phyloP scores from a whole-genome alignment of 208 protist species.

The Leishmania lainsoni region DNA sequence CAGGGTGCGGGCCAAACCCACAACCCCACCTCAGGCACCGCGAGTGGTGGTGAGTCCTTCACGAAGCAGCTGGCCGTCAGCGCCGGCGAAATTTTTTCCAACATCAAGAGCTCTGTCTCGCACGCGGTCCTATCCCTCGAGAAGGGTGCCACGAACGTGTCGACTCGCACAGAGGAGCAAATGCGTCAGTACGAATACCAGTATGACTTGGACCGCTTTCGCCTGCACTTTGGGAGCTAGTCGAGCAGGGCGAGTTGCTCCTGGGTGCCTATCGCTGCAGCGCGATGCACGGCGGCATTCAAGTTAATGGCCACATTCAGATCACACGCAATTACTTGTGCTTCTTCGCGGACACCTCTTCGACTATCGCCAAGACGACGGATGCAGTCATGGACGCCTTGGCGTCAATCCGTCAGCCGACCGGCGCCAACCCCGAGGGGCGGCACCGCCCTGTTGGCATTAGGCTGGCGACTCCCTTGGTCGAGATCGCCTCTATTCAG shows the following conservation, averaged over 20 bases:
- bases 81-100: constrained; percentile 30
- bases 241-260: constrained; percentile 56
- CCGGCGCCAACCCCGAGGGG: constrained; percentile 9
- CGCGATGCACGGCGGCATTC: constrained; percentile 56
- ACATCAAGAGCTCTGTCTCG: constrained; percentile 33
- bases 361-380: constrained; percentile 35
- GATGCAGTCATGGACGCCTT: constrained; percentile 33
- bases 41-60: constrained; percentile 14
- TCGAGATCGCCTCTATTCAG: constrained; percentile 61
- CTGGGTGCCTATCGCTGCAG: constrained; percentile 68
- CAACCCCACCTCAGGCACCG: constrained; percentile 1
- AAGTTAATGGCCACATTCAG: constrained; percentile 52
- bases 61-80: constrained; percentile 21
- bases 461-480: constrained; percentile 61
- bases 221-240: constrained; percentile 52
- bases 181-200: constrained; percentile 66
- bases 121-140: constrained; percentile 50
- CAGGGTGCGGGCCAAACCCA: constrained; percentile 13
- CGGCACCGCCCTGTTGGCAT: constrained; percentile 32
- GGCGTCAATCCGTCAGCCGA: constrained; percentile 28
- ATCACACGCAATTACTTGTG: constrained; percentile 72
- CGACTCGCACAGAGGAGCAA: constrained; percentile 48
- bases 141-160: constrained; percentile 52
- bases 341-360: constrained; percentile 56
- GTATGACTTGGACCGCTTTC: constrained; percentile 60